A percentile compares a stretch with the other conserved stretches of the same genome.
These are phyloP conservation scores for Penicillium digitatum DNA, from an alignment of 2,329 filamentous ascomycete genomes.

Conservation along the genomic window DNA sequence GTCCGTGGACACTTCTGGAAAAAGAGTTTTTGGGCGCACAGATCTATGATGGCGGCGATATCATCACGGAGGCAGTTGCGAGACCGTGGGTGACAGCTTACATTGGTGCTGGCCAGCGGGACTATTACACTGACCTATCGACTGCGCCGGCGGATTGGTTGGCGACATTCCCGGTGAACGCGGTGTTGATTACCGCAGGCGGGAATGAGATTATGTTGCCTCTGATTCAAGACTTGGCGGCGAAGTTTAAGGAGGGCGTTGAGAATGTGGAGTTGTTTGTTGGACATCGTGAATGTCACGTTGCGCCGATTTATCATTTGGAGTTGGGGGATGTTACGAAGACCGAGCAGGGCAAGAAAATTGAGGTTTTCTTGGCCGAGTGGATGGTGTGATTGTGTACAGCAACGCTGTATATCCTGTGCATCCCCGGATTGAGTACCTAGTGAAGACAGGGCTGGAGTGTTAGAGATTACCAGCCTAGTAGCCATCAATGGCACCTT, in stretches of 20 bases:
- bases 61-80: slow-evolving; percentile 43
- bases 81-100: slow-evolving; percentile 49
- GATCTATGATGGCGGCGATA: slow-evolving; percentile 51
- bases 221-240: slow-evolving; percentile 50
- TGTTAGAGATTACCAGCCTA: background rate
- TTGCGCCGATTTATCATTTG: slow-evolving; percentile 41
- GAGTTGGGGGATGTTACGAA: slow-evolving; percentile 35
- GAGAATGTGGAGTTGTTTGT: slow-evolving; percentile 35
- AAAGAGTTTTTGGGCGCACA: slow-evolving; percentile 42
- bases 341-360: slow-evolving; percentile 40
- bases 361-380: slow-evolving; percentile 36
- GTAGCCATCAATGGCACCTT: no score
- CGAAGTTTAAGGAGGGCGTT: slow-evolving; percentile 45
- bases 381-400: slow-evolving; percentile 8
- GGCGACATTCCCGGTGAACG: slow-evolving; percentile 45
- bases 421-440: background rate
- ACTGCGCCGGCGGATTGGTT: slow-evolving; percentile 54
- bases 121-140: slow-evolving; percentile 54
- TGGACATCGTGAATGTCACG: slow-evolving; percentile 40
- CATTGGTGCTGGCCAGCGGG: slow-evolving; percentile 39
- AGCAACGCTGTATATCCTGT: background rate
- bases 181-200: slow-evolving; percentile 53
- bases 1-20: slow-evolving; percentile 57
- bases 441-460: background rate
- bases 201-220: slow-evolving; percentile 56